Percentiles rank a stretch among this genome's conserved stretches.
Evolutionary conservation across 2,329 filamentous ascomycete genomes (phyloP).

Genomic region (Decorospora gaudefroyi): DNA sequence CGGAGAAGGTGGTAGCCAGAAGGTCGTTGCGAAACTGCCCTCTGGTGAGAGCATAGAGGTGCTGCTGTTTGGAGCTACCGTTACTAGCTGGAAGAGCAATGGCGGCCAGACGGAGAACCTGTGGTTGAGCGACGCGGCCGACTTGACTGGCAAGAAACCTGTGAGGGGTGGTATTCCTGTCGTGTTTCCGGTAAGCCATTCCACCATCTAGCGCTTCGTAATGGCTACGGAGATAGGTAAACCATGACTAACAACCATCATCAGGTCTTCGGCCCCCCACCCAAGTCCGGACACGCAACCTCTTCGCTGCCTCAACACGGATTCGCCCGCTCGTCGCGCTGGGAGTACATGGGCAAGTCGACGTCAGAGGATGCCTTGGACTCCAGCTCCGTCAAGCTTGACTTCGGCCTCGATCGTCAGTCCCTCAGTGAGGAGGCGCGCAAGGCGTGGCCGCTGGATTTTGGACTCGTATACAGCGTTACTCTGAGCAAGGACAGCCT

Average conservation of each 20-base stretch:
- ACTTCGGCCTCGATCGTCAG: conserved; percentile 83
- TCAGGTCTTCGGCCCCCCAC: conserved; percentile 79
- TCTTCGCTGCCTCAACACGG: conserved; percentile 86
- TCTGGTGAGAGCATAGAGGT: conserved; percentile 86
- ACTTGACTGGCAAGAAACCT: conserved; percentile 83
- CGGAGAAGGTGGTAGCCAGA: conserved; percentile 70
- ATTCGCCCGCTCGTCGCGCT: conserved; percentile 84
- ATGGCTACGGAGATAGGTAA: not conserved
- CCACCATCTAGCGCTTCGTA: not conserved
- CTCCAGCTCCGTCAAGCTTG: conserved; percentile 76
- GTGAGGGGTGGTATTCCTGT: conserved; percentile 90
- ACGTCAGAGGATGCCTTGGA: conserved; percentile 63
- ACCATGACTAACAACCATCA: conserved; percentile 13
- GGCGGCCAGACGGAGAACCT: conserved; percentile 75
- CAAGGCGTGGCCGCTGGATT: conserved; percentile 81
- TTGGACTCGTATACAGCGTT: conserved; percentile 91
- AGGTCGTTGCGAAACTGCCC: conserved; percentile 78
- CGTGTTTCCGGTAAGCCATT: conserved; percentile 84
- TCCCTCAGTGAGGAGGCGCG: conserved; percentile 70
- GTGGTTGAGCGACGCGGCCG: conserved; percentile 79
- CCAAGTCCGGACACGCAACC: conserved; percentile 76
- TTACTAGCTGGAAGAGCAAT: conserved; percentile 89
- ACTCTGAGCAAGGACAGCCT: conserved; percentile 76
- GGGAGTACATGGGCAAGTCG: conserved; percentile 93
- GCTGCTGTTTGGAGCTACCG: conserved; percentile 87